A percentile compares a stretch with the other conserved stretches of the same genome.
These are phyloP conservation scores for Hebeloma cylindrosporum DNA, from an alignment of 768 basidiomycete genomes.

Conservation along the genomic window DNA sequence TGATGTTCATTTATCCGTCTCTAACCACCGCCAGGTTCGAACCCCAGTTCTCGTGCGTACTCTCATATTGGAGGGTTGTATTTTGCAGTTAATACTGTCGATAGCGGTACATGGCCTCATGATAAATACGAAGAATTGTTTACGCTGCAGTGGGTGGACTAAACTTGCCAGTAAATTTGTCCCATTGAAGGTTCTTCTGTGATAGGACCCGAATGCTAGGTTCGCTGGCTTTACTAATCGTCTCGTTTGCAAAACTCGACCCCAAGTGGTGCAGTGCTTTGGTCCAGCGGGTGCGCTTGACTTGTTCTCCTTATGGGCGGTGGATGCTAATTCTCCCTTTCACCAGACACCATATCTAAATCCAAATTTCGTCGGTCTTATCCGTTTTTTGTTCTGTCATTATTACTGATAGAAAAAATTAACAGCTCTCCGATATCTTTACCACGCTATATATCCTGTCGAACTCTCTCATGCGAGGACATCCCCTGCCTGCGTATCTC, in stretches of 20 bases:
- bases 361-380: conserved; percentile 39
- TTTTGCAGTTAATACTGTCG: background rate
- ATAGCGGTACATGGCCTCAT: conserved; percentile 43
- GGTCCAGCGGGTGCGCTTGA: conserved; percentile 36
- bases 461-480: conserved; percentile 34
- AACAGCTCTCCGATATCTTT: conserved; percentile 44
- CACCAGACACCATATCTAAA: conserved; percentile 45
- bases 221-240: conserved; percentile 35
- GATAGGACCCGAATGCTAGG: conserved; percentile 32
- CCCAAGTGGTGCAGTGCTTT: conserved; percentile 45
- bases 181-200: background rate
- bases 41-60: conserved; percentile 40
- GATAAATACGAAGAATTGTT: conserved; percentile 36
- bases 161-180: background rate
- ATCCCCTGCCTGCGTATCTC: conserved; percentile 38
- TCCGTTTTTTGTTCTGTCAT: background rate
- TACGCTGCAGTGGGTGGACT: conserved; percentile 33
- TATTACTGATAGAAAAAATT: background rate
- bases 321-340: background rate
- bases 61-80: background rate
- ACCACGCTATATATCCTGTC: conserved; percentile 41
- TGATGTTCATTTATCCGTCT: conserved; percentile 38
- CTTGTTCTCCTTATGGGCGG: background rate
- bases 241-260: conserved; percentile 41
- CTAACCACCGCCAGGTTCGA: conserved; percentile 40